phyloP scores from a whole-genome alignment of 179 eudicot species.

The Actinidia chinensis region DNA sequence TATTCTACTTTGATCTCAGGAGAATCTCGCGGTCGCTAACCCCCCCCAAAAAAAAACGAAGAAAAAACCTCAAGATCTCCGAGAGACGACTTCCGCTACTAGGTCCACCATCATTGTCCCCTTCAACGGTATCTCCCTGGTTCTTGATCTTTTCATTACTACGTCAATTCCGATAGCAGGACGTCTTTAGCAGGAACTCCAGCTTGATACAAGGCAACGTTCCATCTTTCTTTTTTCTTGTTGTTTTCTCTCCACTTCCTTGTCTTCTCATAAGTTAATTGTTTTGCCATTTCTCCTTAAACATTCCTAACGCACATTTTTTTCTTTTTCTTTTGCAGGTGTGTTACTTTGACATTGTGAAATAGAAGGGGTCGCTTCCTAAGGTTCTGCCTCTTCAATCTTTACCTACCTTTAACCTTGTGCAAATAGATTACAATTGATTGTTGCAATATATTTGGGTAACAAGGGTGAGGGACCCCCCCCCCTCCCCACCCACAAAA shows the following conservation, averaged over 20 bases:
- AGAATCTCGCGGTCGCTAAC: slow-evolving; percentile 92
- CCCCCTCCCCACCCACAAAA: too few relatives aligned
- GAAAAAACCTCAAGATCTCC: slow-evolving; percentile 86
- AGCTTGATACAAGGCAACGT: slow-evolving; percentile 71
- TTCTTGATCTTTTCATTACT: slow-evolving; percentile 89
- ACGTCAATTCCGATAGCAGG: slow-evolving; percentile 72
- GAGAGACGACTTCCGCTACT: slow-evolving; percentile 95
- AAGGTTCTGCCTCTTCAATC: slow-evolving; percentile 44
- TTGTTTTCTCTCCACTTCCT: too few relatives aligned
- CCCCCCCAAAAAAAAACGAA: too few relatives aligned
- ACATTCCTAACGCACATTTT: neutral
- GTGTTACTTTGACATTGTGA: slow-evolving; percentile 92
- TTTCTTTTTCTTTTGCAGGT: slow-evolving; percentile 47
- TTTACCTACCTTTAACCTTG: neutral
- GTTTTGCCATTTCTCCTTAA: neutral
- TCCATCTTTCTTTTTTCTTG: neutral
- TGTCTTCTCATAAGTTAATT: neutral
- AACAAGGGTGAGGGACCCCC: too few relatives aligned
- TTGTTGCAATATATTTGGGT: neutral
- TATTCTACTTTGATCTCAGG: slow-evolving; percentile 94
- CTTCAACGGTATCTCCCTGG: slow-evolving; percentile 78
- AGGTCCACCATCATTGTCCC: slow-evolving; percentile 94
- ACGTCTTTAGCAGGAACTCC: slow-evolving; percentile 83
- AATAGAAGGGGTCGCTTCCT: slow-evolving; percentile 92
- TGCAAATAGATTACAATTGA: neutral